Conservation (phyloP, 1,284 basidiomycete species). For the Cryptococcus floricola region DNA sequence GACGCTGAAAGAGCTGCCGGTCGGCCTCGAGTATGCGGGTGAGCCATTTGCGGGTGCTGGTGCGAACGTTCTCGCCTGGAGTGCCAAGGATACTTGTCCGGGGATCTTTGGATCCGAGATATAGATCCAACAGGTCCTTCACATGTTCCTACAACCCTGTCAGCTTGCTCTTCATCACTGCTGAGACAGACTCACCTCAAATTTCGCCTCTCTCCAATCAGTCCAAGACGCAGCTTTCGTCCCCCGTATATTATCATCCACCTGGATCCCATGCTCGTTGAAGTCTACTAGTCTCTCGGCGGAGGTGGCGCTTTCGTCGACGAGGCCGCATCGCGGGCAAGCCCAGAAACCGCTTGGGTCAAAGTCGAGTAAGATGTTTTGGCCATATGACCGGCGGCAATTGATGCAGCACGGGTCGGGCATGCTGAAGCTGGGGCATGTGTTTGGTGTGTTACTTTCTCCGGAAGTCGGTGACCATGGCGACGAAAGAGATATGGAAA, state of each 20-base stretch:
- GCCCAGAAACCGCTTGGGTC: constrained; percentile 2
- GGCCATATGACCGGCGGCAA: neutral
- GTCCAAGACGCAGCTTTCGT: neutral
- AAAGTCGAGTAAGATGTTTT: neutral
- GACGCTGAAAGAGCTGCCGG: neutral
- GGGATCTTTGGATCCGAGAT: constrained; percentile 12
- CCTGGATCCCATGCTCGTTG: neutral
- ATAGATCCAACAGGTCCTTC: constrained; percentile 13
- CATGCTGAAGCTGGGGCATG: neutral
- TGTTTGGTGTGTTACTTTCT: too few species aligned
- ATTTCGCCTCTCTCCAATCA: constrained; percentile 1
- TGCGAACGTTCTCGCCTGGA: constrained; percentile 3
- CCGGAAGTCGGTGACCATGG: too few species aligned
- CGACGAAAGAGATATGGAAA: too few species aligned
- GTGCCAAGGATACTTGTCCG: constrained; percentile 10
- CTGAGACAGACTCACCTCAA: neutral
- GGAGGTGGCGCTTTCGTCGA: neutral
- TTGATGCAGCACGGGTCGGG: neutral
- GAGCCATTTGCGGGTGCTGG: constrained; percentile 13
- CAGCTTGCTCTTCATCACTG: neutral
- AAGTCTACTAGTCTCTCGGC: neutral
- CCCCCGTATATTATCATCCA: constrained; percentile 1
- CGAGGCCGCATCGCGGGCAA: neutral
- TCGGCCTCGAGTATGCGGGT: constrained; percentile 12
- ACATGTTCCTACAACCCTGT: constrained; percentile 7